Percentiles rank a stretch among this genome's conserved stretches.
phyloP scores from a whole-genome alignment of 2,329 filamentous ascomycete species.

The Alternaria sp. region DNA sequence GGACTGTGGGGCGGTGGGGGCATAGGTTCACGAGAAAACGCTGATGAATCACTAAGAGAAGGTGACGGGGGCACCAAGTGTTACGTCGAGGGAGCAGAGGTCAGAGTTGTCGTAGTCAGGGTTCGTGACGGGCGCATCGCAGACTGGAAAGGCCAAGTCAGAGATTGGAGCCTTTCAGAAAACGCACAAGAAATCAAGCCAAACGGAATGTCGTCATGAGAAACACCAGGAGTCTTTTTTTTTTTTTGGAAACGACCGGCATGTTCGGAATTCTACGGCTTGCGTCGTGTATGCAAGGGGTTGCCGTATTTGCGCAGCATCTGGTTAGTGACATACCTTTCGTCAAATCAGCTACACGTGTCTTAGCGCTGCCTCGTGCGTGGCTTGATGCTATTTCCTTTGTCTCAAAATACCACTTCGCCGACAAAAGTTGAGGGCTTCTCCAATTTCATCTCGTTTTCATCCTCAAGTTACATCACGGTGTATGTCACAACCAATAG shows the following conservation, averaged over 20 bases:
- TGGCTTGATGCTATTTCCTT: slow-evolving; percentile 12
- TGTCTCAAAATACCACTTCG: slow-evolving; percentile 4
- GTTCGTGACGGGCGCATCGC: slow-evolving; percentile 86
- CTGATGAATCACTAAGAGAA: slow-evolving; percentile 47
- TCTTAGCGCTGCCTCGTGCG: not conserved
- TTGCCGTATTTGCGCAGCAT: not conserved
- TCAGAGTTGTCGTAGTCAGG: slow-evolving; percentile 83
- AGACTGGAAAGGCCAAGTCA: slow-evolving; percentile 93
- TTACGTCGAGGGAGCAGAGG: slow-evolving; percentile 81
- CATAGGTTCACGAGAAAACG: slow-evolving; percentile 43
- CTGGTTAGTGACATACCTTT: not conserved
- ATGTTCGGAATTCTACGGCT: not conserved
- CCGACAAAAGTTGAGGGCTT: not conserved
- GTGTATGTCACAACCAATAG: not conserved
- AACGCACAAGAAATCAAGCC: not conserved
- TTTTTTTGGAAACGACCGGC: not conserved
- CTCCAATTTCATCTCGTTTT: not conserved
- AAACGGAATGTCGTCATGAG: slow-evolving; percentile 1
- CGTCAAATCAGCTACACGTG: not conserved
- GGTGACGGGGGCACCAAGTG: slow-evolving; percentile 62
- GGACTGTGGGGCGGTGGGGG: slow-evolving; percentile 57
- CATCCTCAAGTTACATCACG: not conserved
- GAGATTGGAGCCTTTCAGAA: slow-evolving; percentile 66
- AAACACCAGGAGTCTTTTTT: not conserved
- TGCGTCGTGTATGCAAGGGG: slow-evolving; percentile 8